Percentiles rank a stretch among this genome's conserved stretches.
Conservation (phyloP, 2,329 filamentous ascomycete genomes). For the Biscogniauxia mediterranea region DNA sequence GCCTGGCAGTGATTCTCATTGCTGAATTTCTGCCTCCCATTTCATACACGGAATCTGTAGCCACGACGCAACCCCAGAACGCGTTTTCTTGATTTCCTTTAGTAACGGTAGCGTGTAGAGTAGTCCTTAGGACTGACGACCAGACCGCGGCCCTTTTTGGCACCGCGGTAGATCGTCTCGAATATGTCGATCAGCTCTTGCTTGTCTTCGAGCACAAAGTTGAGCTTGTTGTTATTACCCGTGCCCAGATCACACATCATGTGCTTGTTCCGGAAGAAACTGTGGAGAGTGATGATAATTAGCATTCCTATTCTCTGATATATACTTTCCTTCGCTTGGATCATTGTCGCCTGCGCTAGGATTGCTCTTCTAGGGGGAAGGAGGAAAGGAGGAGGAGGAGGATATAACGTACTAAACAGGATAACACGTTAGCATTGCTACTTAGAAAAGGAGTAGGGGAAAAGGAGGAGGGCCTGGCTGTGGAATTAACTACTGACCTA, state of each 20-base stretch:
- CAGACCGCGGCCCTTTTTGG: constrained; percentile 94
- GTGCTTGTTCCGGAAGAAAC: constrained; percentile 96
- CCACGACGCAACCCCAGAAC: no score
- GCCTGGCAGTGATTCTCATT: no score
- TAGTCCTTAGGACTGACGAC: constrained; percentile 91
- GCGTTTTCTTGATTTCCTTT: constrained; percentile 4
- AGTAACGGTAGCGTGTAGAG: constrained; percentile 32
- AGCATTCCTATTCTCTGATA: background rate
- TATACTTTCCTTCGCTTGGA: background rate
- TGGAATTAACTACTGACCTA: constrained; percentile 41
- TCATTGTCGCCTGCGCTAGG: no score
- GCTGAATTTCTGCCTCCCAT: background rate
- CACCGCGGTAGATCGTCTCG: constrained; percentile 96
- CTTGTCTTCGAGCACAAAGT: constrained; percentile 96
- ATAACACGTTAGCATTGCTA: no score
- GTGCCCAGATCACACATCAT: constrained; percentile 99
- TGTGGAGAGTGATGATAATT: background rate
- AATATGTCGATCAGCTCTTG: constrained; percentile 98
- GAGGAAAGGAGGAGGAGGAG: background rate
- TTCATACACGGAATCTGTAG: background rate
- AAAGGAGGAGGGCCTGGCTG: no score
- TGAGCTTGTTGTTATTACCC: constrained; percentile 98
- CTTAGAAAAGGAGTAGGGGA: no score
- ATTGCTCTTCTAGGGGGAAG: no score
- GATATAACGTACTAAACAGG: background rate